Evolutionary conservation across 345 rosid genomes (phyloP).

Genomic region (Salix exigua): DNA sequence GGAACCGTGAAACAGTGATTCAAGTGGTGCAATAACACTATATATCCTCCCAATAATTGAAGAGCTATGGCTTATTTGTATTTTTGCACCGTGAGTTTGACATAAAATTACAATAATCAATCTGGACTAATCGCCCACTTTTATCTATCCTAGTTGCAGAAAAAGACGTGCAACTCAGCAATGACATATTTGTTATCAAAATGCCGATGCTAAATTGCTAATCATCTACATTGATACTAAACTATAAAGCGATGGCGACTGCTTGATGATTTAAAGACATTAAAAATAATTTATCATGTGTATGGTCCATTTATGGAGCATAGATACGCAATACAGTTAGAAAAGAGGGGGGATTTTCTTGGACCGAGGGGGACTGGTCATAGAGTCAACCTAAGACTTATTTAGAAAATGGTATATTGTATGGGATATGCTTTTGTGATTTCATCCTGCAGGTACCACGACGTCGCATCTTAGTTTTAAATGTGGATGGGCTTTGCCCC

Average conservation of each 20-base stretch:
- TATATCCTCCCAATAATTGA: background rate
- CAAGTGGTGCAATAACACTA: background rate
- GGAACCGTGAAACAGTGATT: background rate
- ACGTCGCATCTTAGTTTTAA: background rate
- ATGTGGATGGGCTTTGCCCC: background rate
- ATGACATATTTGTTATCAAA: background rate
- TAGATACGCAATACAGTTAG: background rate
- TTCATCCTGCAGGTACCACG: background rate
- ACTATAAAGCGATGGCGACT: constrained; percentile 21
- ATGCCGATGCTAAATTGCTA: background rate
- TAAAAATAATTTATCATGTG: background rate
- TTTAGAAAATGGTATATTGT: background rate
- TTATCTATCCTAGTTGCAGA: background rate
- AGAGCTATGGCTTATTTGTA: background rate
- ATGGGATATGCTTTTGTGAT: background rate
- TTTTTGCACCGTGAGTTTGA: background rate
- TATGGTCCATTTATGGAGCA: background rate
- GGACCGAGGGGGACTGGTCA: constrained; percentile 17
- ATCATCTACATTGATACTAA: constrained; percentile 6
- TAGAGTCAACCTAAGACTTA: background rate
- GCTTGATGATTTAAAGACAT: constrained; percentile 15
- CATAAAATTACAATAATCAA: background rate
- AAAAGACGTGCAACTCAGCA: background rate
- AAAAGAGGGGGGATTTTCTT: background rate
- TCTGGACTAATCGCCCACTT: constrained; percentile 1